Evolutionary conservation across 805 yeast species (phyloP).

Genomic region (Candida xiaguanensis): DNA sequence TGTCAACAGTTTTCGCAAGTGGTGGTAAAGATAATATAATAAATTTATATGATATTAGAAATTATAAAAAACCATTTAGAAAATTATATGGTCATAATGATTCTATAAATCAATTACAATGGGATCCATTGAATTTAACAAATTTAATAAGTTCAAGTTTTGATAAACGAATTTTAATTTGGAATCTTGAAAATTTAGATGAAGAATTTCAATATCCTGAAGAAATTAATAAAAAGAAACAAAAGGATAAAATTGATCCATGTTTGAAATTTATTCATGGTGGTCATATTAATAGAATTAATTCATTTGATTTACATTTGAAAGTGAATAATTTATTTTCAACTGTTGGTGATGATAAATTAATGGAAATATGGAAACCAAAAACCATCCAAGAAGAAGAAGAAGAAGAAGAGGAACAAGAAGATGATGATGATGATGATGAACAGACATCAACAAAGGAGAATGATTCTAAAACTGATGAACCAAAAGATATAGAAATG

Average conservation of each 20-base stretch:
- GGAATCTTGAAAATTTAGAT: slow-evolving; percentile 66
- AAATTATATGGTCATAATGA: slow-evolving; percentile 63
- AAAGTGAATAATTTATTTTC: slow-evolving; percentile 53
- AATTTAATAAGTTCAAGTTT: slow-evolving; percentile 54
- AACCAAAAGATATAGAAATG: slow-evolving; percentile 14
- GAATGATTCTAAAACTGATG: background rate
- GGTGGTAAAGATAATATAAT: slow-evolving; percentile 78
- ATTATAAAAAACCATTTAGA: slow-evolving; percentile 54
- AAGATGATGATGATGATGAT: background rate
- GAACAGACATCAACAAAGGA: background rate
- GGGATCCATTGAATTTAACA: slow-evolving; percentile 47
- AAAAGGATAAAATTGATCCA: slow-evolving; percentile 51
- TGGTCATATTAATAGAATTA: slow-evolving; percentile 72
- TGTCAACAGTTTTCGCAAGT: slow-evolving; percentile 59
- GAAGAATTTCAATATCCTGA: slow-evolving; percentile 47
- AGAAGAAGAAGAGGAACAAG: slow-evolving; percentile 1
- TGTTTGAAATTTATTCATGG: slow-evolving; percentile 79
- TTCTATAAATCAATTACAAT: slow-evolving; percentile 42
- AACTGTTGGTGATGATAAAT: slow-evolving; percentile 70
- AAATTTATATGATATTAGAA: slow-evolving; percentile 71
- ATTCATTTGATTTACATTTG: slow-evolving; percentile 69
- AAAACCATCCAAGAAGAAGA: slow-evolving; percentile 38
- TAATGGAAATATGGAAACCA: slow-evolving; percentile 76
- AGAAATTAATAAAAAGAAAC: slow-evolving; percentile 25
- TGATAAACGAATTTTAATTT: slow-evolving; percentile 67